A percentile compares a stretch with the other conserved stretches of the same genome.
Evolutionary conservation across 129 eudicot species (phyloP).

Genomic region (Flaveria robusta): DNA sequence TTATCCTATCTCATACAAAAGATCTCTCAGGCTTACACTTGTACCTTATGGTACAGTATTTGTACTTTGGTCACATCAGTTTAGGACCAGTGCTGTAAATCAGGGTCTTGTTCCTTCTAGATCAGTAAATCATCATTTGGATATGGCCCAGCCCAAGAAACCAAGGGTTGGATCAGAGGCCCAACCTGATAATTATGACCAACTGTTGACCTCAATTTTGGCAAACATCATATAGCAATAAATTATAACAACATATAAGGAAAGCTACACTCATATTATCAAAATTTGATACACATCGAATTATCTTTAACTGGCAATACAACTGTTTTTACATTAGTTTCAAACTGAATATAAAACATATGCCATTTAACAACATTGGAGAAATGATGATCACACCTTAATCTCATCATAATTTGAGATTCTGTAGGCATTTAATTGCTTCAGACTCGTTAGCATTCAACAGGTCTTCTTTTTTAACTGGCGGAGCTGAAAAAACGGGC

Average conservation of each 20-base stretch:
- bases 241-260: conserved; percentile 5
- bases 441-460: conserved; percentile 34
- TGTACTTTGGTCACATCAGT: conserved; percentile 33
- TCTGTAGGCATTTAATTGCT: conserved; percentile 50
- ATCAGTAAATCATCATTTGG: neutral
- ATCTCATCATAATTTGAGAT: conserved; percentile 52
- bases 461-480: conserved; percentile 20
- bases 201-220: neutral
- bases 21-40: too few species aligned
- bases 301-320: conserved; percentile 27
- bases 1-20: too few species aligned
- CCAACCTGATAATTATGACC: neutral
- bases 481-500: conserved; percentile 55
- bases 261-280: conserved; percentile 39
- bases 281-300: conserved; percentile 40
- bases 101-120: conserved; percentile 25
- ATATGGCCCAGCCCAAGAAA: conserved; percentile 19
- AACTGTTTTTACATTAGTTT: conserved; percentile 15
- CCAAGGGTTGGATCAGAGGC: neutral
- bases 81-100: conserved; percentile 28
- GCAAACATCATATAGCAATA: neutral
- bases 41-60: conserved; percentile 16
- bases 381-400: conserved; percentile 9
- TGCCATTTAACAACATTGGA: conserved; percentile 28
- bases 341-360: conserved; percentile 32